These are phyloP conservation scores for Tulasnella sp. DNA, from an alignment of 768 basidiomycete genomes.

Conservation along the genomic window DNA sequence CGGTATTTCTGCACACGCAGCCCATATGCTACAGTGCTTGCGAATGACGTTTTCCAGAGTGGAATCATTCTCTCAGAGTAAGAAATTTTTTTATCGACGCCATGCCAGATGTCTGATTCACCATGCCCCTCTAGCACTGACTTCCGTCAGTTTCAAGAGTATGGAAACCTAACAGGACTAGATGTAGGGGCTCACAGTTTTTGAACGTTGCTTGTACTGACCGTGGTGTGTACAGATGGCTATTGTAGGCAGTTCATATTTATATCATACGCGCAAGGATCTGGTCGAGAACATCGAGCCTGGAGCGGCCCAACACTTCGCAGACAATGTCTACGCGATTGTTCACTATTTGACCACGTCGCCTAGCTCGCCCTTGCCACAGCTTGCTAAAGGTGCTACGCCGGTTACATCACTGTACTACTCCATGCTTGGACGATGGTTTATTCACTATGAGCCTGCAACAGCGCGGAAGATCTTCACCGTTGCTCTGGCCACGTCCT, in stretches of 20 bases:
- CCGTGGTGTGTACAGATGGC: slow-evolving; percentile 50
- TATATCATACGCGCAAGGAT: slow-evolving; percentile 91
- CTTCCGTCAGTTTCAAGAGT: slow-evolving; percentile 85
- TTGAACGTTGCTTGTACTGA: neutral
- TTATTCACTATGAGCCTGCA: slow-evolving; percentile 34
- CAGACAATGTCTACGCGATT: slow-evolving; percentile 71
- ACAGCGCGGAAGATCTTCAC: slow-evolving; percentile 21
- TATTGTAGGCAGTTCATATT: slow-evolving; percentile 78
- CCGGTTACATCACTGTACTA: slow-evolving; percentile 45
- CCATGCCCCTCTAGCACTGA: slow-evolving; percentile 51
- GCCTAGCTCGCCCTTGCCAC: slow-evolving; percentile 52
- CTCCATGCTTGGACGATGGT: slow-evolving; percentile 50
- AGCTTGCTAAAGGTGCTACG: slow-evolving; percentile 31
- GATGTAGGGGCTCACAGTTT: slow-evolving; percentile 42
- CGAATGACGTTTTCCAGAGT: slow-evolving; percentile 85
- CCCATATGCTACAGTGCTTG: slow-evolving; percentile 79
- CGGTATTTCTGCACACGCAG: slow-evolving; percentile 26
- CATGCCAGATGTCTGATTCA: neutral
- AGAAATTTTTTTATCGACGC: slow-evolving; percentile 22
- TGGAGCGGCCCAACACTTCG: slow-evolving; percentile 86
- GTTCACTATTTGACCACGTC: slow-evolving; percentile 60
- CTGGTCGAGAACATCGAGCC: slow-evolving; percentile 69
- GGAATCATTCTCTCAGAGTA: slow-evolving; percentile 85
- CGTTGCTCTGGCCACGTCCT: slow-evolving; percentile 8
- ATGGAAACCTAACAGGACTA: slow-evolving; percentile 78